phyloP scores from a whole-genome alignment of 805 yeast species.

The Metahyphopichia silvanorum region DNA sequence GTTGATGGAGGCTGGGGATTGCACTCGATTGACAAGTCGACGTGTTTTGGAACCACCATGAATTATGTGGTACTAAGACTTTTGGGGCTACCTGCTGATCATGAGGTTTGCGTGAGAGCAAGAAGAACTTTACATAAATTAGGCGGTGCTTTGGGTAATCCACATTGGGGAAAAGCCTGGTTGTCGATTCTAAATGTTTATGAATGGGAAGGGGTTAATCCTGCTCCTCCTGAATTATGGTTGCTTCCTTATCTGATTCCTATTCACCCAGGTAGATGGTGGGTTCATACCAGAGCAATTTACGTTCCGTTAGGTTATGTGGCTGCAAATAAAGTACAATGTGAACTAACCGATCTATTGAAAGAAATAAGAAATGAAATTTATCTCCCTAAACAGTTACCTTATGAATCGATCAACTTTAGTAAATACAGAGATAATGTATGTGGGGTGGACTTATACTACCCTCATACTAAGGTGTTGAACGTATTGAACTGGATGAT shows the following conservation, averaged over 20 bases:
- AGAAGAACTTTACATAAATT: constrained; percentile 61
- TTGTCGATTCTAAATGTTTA: constrained; percentile 75
- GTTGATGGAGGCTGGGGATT: constrained; percentile 99
- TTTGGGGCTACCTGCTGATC: constrained; percentile 70
- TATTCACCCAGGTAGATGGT: constrained; percentile 94
- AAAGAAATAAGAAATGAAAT: constrained; percentile 71
- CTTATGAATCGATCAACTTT: constrained; percentile 69
- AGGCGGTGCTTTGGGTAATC: constrained; percentile 88
- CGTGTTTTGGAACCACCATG: constrained; percentile 91
- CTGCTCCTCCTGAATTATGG: constrained; percentile 97
- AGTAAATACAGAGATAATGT: constrained; percentile 72
- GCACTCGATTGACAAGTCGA: constrained; percentile 86
- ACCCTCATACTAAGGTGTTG: constrained; percentile 78
- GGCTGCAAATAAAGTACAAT: constrained; percentile 51
- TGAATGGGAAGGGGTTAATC: constrained; percentile 96
- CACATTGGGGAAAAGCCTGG: constrained; percentile 99
- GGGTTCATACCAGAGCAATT: constrained; percentile 97
- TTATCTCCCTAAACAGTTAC: constrained; percentile 46
- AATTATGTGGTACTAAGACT: constrained; percentile 82
- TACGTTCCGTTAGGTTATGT: constrained; percentile 85
- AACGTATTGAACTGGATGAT: constrained; percentile 59
- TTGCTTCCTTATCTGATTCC: constrained; percentile 76
- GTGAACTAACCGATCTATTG: constrained; percentile 63
- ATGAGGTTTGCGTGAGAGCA: constrained; percentile 77
- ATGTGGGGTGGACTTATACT: constrained; percentile 88